Evolutionary conservation across 305 asterid genomes (phyloP).

Genomic region (Solanum hybrid): DNA sequence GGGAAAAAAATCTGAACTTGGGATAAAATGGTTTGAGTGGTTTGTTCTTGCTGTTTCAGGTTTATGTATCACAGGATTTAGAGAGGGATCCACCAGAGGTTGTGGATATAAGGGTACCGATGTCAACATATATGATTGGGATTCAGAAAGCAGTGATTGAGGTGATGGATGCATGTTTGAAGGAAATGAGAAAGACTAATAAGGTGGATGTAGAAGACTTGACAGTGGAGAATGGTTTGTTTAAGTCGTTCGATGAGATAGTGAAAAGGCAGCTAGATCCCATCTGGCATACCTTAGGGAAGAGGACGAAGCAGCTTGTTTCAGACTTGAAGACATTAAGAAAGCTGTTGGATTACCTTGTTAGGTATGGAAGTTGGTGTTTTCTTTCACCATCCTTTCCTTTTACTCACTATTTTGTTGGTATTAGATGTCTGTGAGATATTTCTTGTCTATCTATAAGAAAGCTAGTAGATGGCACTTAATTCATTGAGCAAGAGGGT

Average conservation of each 20-base stretch:
- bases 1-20: neutral
- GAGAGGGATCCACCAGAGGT: conserved; percentile 92
- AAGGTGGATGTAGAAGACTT: conserved; percentile 94
- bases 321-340: conserved; percentile 91
- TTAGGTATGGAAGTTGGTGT: conserved; percentile 41
- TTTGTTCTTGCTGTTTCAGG: conserved; percentile 32
- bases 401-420: neutral
- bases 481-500: neutral
- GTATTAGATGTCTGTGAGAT: neutral
- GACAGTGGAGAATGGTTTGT: conserved; percentile 89
- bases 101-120: conserved; percentile 82
- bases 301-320: conserved; percentile 90
- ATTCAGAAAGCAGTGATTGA: conserved; percentile 88
- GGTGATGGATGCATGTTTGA: conserved; percentile 92
- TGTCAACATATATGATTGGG: conserved; percentile 73
- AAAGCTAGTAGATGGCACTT: neutral
- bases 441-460: neutral
- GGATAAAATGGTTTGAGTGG: neutral
- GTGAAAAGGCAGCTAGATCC: conserved; percentile 88
- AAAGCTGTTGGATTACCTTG: conserved; percentile 87
- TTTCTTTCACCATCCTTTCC: conserved; percentile 1
- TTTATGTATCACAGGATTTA: conserved; percentile 79
- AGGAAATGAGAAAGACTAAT: conserved; percentile 95
- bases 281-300: conserved; percentile 95
- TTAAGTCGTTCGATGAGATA: conserved; percentile 97